These are phyloP conservation scores for Gossypium schwendimanii DNA, from an alignment of 441 rosid genomes.

Conservation along the genomic window DNA sequence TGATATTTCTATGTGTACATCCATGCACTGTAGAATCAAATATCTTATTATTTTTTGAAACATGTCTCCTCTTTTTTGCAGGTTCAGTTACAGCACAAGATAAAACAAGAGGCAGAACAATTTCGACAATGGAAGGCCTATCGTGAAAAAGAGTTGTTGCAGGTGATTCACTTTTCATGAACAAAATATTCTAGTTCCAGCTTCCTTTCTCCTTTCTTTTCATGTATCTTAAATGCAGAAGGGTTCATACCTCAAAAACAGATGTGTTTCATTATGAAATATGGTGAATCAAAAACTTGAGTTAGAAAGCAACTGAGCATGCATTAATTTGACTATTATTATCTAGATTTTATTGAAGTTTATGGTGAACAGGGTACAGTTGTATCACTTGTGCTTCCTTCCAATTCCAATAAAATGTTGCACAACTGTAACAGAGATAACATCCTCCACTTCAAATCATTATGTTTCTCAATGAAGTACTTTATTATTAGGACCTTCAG, in stretches of 20 bases:
- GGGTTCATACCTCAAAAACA: background rate
- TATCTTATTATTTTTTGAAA: slow-evolving; percentile 7
- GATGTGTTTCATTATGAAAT: background rate
- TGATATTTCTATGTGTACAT: slow-evolving; percentile 1
- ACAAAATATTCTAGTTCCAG: background rate
- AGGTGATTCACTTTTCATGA: slow-evolving; percentile 29
- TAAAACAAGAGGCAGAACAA: slow-evolving; percentile 72
- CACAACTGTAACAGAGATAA: background rate
- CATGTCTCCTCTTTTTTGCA: slow-evolving; percentile 20
- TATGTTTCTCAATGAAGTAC: background rate
- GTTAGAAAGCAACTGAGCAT: background rate
- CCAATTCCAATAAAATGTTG: background rate
- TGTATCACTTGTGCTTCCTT: background rate
- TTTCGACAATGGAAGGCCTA: slow-evolving; percentile 73
- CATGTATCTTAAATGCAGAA: background rate
- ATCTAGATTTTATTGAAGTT: background rate
- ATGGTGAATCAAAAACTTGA: background rate
- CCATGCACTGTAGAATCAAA: background rate
- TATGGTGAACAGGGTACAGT: background rate
- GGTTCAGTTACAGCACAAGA: slow-evolving; percentile 69
- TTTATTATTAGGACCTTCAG: background rate
- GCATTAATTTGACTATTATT: slow-evolving; percentile 2
- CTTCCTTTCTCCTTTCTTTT: background rate
- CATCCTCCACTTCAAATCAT: background rate
- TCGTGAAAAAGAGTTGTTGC: slow-evolving; percentile 62